Base-by-base conservation (phyloP, 2,329 filamentous ascomycete genomes). In the Mycosphaerella sp. region DNA sequence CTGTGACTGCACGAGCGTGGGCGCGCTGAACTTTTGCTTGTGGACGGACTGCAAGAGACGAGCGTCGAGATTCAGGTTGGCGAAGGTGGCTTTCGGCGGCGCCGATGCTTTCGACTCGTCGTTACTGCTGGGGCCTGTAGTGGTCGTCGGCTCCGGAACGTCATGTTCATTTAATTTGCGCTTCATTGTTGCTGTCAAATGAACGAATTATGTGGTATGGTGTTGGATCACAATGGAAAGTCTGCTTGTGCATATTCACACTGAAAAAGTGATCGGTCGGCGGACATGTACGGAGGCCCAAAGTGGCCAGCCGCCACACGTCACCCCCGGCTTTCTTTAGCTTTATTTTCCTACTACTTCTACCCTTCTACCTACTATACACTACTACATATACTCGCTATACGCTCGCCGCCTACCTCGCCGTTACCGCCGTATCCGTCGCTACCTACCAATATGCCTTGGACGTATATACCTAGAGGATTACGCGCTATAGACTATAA, bases 1-100 rank as follows among this genome's bases (percentile, higher is more conserved):
- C 71, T 86, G 85, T 41, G 83, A 80, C 72, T 98, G 93, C 1
- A 97, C 87, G 10, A 85, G 80, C n/a, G 93, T 97, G 11, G 93
- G 93, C 54, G 84, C 83, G 59, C 85, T 79, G 74, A 91, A 97
- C 70, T 86, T 85, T 71, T 93, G 86, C 68, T 87, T 85, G 45
- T 86, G 85, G 62, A 97, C 80, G 51, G 87, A 90, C 75, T 95
- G 89, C 34, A 96, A 78, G 31, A 98, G 77, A 61, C 93, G 84
- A 8, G 89, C 74, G 68, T 98, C 93, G 58, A 98, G 83, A 58
- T 83, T 84, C 57, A 97, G 80, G 53, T 83, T 80, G 60, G 85
- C 78, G 67, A 97, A 98, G 3, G 83, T 82, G 49, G 74, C 14
- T 9, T 56, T 59, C 34, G 34, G 10, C 34, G 34, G 26, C 3